Percentiles rank a stretch among this genome's conserved stretches.
Evolutionary conservation across 148 eudicot genomes (phyloP).

Genomic region (Diospyros lotus): DNA sequence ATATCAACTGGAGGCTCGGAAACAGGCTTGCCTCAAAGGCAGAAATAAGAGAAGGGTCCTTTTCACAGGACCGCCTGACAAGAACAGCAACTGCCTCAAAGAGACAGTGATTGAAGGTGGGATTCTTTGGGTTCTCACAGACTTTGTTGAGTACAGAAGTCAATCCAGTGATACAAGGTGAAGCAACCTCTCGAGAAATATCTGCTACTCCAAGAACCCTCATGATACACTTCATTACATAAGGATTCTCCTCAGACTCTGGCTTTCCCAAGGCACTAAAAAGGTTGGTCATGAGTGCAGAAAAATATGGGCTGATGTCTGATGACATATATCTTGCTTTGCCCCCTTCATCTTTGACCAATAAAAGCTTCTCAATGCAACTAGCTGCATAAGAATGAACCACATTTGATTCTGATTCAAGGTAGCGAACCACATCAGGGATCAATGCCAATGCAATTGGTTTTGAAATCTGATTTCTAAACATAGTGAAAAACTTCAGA

Average conservation of each 20-base stretch:
- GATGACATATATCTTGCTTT: slow-evolving; percentile 62
- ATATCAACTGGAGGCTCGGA: slow-evolving; percentile 67
- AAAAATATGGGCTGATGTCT: slow-evolving; percentile 63
- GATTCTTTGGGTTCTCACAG: slow-evolving; percentile 88
- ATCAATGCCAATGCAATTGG: slow-evolving; percentile 64
- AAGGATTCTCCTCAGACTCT: slow-evolving; percentile 95
- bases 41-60: slow-evolving; percentile 61
- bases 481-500: slow-evolving; percentile 79
- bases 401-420: slow-evolving; percentile 78
- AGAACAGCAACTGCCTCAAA: slow-evolving; percentile 90
- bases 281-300: slow-evolving; percentile 65
- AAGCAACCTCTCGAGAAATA: slow-evolving; percentile 65
- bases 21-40: slow-evolving; percentile 73
- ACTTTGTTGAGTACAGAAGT: slow-evolving; percentile 69
- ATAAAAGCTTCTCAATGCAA: slow-evolving; percentile 82
- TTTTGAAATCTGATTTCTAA: slow-evolving; percentile 76
- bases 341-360: slow-evolving; percentile 81
- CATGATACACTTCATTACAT: slow-evolving; percentile 96
- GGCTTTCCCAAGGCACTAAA: slow-evolving; percentile 73
- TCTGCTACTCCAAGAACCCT: slow-evolving; percentile 93
- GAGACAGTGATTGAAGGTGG: slow-evolving; percentile 78
- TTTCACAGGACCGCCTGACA: slow-evolving; percentile 72
- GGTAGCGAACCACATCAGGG: slow-evolving; percentile 74
- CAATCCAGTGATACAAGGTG: slow-evolving; percentile 63
- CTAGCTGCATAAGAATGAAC: slow-evolving; percentile 93